Evolutionary conservation across 306 rosid genomes (phyloP), one percentile per base, ranked within the genome.

Genomic region (Betula pendula): DNA sequence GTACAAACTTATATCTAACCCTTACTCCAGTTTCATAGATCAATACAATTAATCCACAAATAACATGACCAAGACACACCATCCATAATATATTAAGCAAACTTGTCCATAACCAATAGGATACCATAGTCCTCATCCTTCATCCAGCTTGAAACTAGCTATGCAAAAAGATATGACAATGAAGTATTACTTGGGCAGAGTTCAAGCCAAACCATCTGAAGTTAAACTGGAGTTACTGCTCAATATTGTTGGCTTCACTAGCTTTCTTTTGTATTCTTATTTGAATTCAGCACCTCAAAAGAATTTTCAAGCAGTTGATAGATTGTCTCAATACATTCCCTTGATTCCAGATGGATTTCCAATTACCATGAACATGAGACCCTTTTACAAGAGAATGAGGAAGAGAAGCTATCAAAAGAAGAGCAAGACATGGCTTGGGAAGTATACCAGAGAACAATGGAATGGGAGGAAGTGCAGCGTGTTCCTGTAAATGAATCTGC

Each of bases 391-490:
- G 97, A 95, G 84, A 95, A 90, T 58, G 98, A 92, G 87, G 98
- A 88, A 72, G 98, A 95, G 82, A 92, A 82, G 60, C 90, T 95
- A 45, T 90, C 98, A 6, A 95, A 95, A 84, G 98, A 95, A 82
- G 98, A 95, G 88, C 96, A 95, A 83, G 98, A 90, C 83, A 83
- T 92, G 97, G 97, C 98, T 56, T 92, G 95, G 97, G 97, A 92
- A 85, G 98, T 89, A 59, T 95, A 85, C 74, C 82, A 66, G 71
- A 95, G 77, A 84, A 84, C 96, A 7, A 70, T 92, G 74, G 91
- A 90, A 79, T 95, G 98, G 98, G 97, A 92, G 82, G 97, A 92
- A 87, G 96, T 90, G 75, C 95, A 86, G 81, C 85, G 87, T 66
- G 92, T 88, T 60, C 88, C 97, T 44, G 79, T 81, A 9, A 81